These are phyloP conservation scores for Yamadazyma membranifaciens DNA, from an alignment of 1,139 yeast genomes.

Conservation along the genomic window DNA sequence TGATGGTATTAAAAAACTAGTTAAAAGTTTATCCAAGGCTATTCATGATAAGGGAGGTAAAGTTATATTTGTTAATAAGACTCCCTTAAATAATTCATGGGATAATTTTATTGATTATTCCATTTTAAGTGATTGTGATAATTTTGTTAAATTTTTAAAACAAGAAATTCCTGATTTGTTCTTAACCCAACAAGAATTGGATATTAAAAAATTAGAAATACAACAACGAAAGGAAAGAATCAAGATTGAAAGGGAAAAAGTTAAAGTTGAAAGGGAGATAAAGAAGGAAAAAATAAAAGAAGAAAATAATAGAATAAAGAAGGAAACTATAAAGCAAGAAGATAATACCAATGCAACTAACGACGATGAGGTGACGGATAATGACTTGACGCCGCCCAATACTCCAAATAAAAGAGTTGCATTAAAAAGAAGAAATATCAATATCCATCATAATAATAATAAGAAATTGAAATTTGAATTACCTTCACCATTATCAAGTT, in stretches of 20 bases:
- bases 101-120: slow-evolving; percentile 64
- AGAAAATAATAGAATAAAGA: slow-evolving; percentile 2
- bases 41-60: slow-evolving; percentile 62
- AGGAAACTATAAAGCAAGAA: slow-evolving; percentile 7
- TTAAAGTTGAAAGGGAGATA: slow-evolving; percentile 5
- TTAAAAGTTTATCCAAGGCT: slow-evolving; percentile 53
- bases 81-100: slow-evolving; percentile 54
- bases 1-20: slow-evolving; percentile 68
- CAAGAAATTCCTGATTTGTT: slow-evolving; percentile 57
- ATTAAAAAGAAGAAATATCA: slow-evolving; percentile 17
- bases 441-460: slow-evolving; percentile 5
- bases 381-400: slow-evolving; percentile 21
- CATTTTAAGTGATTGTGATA: slow-evolving; percentile 77
- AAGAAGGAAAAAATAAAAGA: slow-evolving; percentile 8
- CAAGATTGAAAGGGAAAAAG: slow-evolving; percentile 7
- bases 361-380: slow-evolving; percentile 3
- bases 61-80: slow-evolving; percentile 63
- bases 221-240: slow-evolving; percentile 13
- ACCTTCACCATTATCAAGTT: slow-evolving; percentile 24
- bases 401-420: slow-evolving; percentile 19
- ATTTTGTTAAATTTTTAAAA: slow-evolving; percentile 60
- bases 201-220: slow-evolving; percentile 36
- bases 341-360: background rate
- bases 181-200: slow-evolving; percentile 51
- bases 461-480: slow-evolving; percentile 16